Conservation (phyloP, 176 grass and related monocot genomes). For the Carex scoparia region DNA sequence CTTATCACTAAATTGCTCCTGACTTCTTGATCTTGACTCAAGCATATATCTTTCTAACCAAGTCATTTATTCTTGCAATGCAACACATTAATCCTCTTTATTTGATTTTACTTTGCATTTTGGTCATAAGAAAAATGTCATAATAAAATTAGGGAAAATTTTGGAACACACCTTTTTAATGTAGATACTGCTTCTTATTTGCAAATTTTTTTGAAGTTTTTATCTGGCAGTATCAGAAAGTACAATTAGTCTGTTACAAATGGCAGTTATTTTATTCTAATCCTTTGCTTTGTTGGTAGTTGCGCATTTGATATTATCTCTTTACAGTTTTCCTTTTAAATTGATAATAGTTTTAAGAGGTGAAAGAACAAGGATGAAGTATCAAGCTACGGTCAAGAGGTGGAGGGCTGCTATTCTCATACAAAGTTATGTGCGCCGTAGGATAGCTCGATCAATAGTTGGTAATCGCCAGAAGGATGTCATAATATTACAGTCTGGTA, state of each 20-base stretch:
- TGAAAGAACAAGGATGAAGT: slow-evolving; percentile 52
- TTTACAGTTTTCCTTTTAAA: slow-evolving; percentile 4
- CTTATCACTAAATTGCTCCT: not conserved
- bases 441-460: slow-evolving; percentile 44
- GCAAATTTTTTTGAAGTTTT: not conserved
- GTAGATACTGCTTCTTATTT: not conserved
- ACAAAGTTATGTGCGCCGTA: slow-evolving; percentile 65
- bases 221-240: not conserved
- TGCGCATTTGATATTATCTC: not conserved
- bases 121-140: not conserved
- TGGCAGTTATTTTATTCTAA: not conserved
- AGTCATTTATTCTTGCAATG: not conserved
- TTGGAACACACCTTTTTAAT: not conserved
- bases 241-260: not conserved
- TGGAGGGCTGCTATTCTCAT: slow-evolving; percentile 83
- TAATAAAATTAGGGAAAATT: not conserved
- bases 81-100: slow-evolving; percentile 1
- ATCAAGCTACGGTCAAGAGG: slow-evolving; percentile 48
- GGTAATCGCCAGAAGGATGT: slow-evolving; percentile 52
- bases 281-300: not conserved
- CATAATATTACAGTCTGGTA: slow-evolving; percentile 77
- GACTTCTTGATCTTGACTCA: not conserved
- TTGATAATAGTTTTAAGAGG: slow-evolving; percentile 55
- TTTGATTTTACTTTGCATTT: not conserved
- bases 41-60: not conserved